phyloP scores from a whole-genome alignment of 805 yeast species.

The Candida endomychidarum region DNA sequence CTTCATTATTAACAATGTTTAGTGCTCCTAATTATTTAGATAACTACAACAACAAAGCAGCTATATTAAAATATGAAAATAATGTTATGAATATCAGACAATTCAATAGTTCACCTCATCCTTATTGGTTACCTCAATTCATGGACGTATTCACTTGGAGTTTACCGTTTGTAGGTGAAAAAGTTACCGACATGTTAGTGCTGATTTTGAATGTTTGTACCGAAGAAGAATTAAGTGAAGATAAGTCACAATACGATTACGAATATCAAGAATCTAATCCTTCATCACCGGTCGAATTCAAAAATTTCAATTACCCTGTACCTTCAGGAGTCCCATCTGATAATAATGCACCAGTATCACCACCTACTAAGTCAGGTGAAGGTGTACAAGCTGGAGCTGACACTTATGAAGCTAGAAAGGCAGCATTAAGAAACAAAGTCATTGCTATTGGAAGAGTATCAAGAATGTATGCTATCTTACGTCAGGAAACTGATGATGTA shows the following conservation, averaged over 20 bases:
- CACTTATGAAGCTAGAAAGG: slow-evolving; percentile 33
- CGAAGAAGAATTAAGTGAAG: slow-evolving; percentile 88
- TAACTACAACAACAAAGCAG: slow-evolving; percentile 91
- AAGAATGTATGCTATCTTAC: slow-evolving; percentile 82
- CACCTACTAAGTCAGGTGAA: background rate
- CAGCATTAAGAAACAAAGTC: slow-evolving; percentile 79
- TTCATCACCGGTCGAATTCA: slow-evolving; percentile 16
- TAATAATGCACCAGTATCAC: slow-evolving; percentile 10
- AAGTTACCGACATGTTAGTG: slow-evolving; percentile 89
- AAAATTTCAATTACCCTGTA: slow-evolving; percentile 7
- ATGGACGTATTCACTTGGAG: slow-evolving; percentile 99
- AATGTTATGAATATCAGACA: slow-evolving; percentile 94
- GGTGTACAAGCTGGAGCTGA: slow-evolving; percentile 12
- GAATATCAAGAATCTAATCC: slow-evolving; percentile 18
- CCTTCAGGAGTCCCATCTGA: slow-evolving; percentile 3
- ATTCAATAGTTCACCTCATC: slow-evolving; percentile 90
- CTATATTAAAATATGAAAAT: slow-evolving; percentile 86
- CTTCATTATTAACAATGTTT: slow-evolving; percentile 85
- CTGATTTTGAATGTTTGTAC: slow-evolving; percentile 91
- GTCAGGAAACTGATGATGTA: slow-evolving; percentile 87
- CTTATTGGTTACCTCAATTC: slow-evolving; percentile 94
- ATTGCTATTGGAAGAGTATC: slow-evolving; percentile 96
- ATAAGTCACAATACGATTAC: slow-evolving; percentile 49
- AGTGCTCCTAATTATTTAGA: slow-evolving; percentile 96
- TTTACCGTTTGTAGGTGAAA: slow-evolving; percentile 94